Conservation (phyloP, 257 asterid species). For the Coffea eugenioides region DNA sequence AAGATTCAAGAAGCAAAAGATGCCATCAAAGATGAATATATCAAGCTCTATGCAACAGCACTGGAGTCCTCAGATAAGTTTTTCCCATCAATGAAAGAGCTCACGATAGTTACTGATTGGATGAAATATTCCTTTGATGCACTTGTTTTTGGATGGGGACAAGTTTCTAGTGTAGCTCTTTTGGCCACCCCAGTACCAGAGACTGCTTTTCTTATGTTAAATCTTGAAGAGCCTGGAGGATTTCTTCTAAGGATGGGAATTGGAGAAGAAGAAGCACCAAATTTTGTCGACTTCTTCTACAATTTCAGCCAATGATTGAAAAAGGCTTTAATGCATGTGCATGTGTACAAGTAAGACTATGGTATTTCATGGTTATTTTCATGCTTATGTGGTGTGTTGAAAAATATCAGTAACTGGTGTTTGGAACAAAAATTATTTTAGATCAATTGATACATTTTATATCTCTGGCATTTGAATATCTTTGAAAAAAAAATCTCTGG, state of each 20-base stretch:
- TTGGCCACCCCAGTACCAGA: slow-evolving; percentile 2
- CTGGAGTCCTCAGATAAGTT: background rate
- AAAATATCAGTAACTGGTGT: too few species aligned
- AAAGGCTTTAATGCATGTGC: background rate
- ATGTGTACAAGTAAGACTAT: background rate
- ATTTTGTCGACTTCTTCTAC: background rate
- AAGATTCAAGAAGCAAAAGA: slow-evolving; percentile 2
- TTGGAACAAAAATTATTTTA: too few species aligned
- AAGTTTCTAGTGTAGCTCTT: background rate
- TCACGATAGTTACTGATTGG: slow-evolving; percentile 2
- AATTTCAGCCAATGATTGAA: background rate
- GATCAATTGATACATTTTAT: too few species aligned
- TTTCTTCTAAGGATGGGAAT: slow-evolving; percentile 1
- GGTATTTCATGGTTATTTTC: too few species aligned
- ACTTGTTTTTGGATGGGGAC: slow-evolving; percentile 2
- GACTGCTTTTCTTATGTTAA: slow-evolving; percentile 1
- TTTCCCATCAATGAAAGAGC: slow-evolving; percentile 2
- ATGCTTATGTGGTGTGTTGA: too few species aligned
- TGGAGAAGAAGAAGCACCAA: background rate
- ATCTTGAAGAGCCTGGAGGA: background rate
- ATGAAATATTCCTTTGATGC: background rate
- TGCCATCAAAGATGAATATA: background rate
- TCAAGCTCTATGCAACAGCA: background rate
- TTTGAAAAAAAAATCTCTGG: too few species aligned
- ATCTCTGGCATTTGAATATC: too few species aligned